These are phyloP conservation scores for Podaxis mareebaensis DNA, from an alignment of 768 basidiomycete species.

Conservation along the genomic window DNA sequence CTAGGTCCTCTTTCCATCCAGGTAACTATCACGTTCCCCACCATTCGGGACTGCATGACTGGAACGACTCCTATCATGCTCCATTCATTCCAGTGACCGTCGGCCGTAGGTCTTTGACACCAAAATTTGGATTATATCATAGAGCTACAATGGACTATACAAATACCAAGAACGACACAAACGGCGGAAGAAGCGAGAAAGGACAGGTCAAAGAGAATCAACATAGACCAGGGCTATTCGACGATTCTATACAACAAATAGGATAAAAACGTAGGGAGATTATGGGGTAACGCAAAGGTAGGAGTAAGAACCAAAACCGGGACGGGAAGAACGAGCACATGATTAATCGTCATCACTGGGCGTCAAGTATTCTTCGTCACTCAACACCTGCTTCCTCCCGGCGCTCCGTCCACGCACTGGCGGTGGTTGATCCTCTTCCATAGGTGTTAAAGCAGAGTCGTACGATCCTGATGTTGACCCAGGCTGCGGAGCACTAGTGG, in stretches of 20 bases:
- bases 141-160: slow-evolving; percentile 13
- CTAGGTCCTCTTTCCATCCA: too few relatives aligned
- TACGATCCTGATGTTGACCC: slow-evolving; percentile 52
- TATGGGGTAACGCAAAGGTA: not conserved
- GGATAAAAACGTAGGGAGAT: not conserved
- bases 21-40: too few relatives aligned
- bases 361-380: slow-evolving; percentile 72
- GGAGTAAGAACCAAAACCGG: not conserved
- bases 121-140: slow-evolving; percentile 5
- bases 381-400: slow-evolving; percentile 72
- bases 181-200: not conserved
- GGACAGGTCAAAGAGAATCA: not conserved
- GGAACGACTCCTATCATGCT: too few relatives aligned
- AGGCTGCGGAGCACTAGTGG: slow-evolving; percentile 26
- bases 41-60: too few relatives aligned
- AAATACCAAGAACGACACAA: not conserved
- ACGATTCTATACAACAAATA: slow-evolving; percentile 10
- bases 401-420: slow-evolving; percentile 55
- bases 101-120: not conserved
- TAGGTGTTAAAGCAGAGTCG: slow-evolving; percentile 73
- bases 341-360: slow-evolving; percentile 71
- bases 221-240: not conserved
- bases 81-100: not conserved
- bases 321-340: not conserved
- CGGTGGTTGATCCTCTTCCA: slow-evolving; percentile 76